Base-by-base conservation (phyloP, 2,329 filamentous ascomycete genomes). In the Aspergillus sp. region DNA sequence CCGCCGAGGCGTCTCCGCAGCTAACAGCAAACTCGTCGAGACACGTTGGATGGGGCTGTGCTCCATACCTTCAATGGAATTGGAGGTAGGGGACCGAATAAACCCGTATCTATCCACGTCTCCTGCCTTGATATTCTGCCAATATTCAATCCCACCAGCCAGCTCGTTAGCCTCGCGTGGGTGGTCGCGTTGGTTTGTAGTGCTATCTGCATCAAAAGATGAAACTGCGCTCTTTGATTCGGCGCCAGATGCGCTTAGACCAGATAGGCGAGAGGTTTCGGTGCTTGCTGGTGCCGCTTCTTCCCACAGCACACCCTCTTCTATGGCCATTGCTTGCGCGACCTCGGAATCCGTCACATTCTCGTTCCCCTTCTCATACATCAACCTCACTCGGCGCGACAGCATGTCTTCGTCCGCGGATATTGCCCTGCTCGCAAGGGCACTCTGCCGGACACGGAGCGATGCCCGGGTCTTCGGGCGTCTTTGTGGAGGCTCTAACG, bases 41-140 rank as follows among this genome's bases (percentile, higher is more conserved):
- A 86, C 81, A 17, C 84, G 76, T 58, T 84, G 82, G 21, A 86
- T 72, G 4, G 71, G 69, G 52, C 71, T 70, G 23, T 68, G 73
- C 7, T 72, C 70, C 9, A 64, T 63, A 16, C 60, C 56, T 9
- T 71, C 64, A 5, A 62, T 57, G 17, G 64, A 61, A 47, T 68
- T 66, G 11, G 57, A 59, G 0, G 53, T 57, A 5, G 64, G 54
- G n/a, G 58, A 57, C 10, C 67, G 68, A 47, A 87, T 87, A 69
- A 87, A 87, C 9, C 84, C 84, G 64, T 87, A 87, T 54, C 84
- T 76, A 65, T 87, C 84, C 3, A 87, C 82, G 56, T 85, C 79
- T 13, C 73, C 79, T 5, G 76, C 80, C 16, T 80, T 74, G 10
- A 87, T 71, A 65, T 86, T 78, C 54, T 82, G 76, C 84, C 84